A percentile compares a stretch with the other conserved stretches of the same genome.
Evolutionary conservation across 129 eudicot genomes (phyloP).

Genomic region (Gnaphalium uliginosum): DNA sequence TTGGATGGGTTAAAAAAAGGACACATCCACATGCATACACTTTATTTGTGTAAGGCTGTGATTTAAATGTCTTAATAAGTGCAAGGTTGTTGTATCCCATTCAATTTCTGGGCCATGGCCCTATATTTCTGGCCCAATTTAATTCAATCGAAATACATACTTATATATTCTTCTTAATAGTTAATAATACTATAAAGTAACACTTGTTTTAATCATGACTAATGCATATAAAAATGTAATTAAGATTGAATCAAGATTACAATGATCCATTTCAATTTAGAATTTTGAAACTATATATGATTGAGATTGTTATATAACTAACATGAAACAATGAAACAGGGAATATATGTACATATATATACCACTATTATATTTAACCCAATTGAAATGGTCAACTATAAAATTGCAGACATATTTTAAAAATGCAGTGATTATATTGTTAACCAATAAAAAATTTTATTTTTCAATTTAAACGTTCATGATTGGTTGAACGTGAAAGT

Average conservation of each 20-base stretch:
- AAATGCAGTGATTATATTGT: too few species aligned
- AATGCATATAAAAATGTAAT: not conserved
- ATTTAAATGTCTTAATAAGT: conserved; percentile 27
- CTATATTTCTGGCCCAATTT: conserved; percentile 2
- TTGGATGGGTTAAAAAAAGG: conserved; percentile 24
- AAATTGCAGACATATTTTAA: too few species aligned
- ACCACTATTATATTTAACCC: too few species aligned
- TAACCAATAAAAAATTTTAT: too few species aligned
- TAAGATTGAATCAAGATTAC: not conserved
- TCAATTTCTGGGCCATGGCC: conserved; percentile 33
- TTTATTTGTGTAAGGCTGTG: conserved; percentile 26
- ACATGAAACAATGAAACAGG: too few species aligned
- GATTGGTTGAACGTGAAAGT: too few species aligned
- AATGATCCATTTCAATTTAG: not conserved
- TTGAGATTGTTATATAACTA: too few species aligned
- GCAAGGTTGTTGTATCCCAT: conserved; percentile 47
- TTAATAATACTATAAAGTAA: not conserved
- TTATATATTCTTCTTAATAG: not conserved
- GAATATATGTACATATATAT: too few species aligned
- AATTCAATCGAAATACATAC: not conserved
- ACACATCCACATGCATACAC: conserved; percentile 41
- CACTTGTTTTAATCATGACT: not conserved
- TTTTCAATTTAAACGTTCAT: too few species aligned
- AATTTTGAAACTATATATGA: too few species aligned
- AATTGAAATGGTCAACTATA: too few species aligned